Evolutionary conservation across 139 green algal genomes (phyloP), one percentile per base, ranked within the genome.

Genomic region (Pedinophyceae sp.): DNA sequence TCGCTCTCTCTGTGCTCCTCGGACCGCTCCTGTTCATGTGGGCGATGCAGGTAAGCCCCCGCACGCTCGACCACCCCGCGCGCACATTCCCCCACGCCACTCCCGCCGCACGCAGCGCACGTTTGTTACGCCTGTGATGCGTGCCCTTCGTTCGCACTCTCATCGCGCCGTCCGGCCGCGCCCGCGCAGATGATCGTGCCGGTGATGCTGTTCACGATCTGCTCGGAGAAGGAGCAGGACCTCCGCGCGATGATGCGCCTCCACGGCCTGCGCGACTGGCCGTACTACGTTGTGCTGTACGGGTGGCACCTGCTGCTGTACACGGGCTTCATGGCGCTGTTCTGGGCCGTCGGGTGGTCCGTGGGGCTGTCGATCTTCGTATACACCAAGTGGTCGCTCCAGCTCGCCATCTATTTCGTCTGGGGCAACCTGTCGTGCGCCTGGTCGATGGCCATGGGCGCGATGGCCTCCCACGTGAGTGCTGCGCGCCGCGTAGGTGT

Each of bases 161-260:
- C n/a, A n/a, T n/a, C n/a, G n/a, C n/a, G n/a, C n/a, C n/a, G n/a
- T n/a, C n/a, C n/a, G n/a, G n/a, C n/a, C n/a, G n/a, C n/a, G n/a
- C n/a, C n/a, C n/a, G n/a, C n/a, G n/a, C n/a, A n/a, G n/a, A n/a
- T n/a, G n/a, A n/a, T n/a, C n/a, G n/a, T n/a, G n/a, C n/a, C n/a
- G n/a, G 34, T 43, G 10, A 43, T 43, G 34, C 13, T 43, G 34
- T 13, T 43, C 10, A 19, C 34, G 34, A 19, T 43, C 10, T 7
- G 7, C 10, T 43, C 7, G n/a, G 83, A 93, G 65, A 82, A 87
- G 45, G 58, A 82, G 59, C 45, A 67, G 26, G 59, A 77, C 23
- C 64, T 88, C 45, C 59, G 72, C 27, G 62, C 75, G n/a, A 89
- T 93, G 60, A 84, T 87, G 82, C 55, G 59, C 30, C 85, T 92